phyloP scores from a whole-genome alignment of 2,329 filamentous ascomycete genomes.

The Trichophaea hybrida region DNA sequence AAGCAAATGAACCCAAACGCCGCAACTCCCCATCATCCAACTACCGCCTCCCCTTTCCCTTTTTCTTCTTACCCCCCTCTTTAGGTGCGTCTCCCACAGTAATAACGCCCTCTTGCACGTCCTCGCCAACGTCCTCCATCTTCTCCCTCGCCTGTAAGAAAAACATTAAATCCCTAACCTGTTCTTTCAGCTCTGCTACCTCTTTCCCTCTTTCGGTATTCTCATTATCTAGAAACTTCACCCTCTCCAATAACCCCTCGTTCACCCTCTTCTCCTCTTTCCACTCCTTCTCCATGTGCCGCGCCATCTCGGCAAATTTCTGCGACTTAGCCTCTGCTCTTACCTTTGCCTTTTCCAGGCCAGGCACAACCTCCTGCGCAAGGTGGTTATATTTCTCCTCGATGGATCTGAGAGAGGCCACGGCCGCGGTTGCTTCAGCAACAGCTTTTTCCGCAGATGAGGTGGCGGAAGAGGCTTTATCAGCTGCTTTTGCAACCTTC shows the following conservation, averaged over 20 bases:
- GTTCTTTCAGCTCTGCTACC: slow-evolving; percentile 62
- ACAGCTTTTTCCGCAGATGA: slow-evolving; percentile 50
- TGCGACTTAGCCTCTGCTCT: slow-evolving; percentile 53
- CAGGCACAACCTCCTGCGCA: slow-evolving; percentile 43
- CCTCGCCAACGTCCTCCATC: slow-evolving; percentile 56
- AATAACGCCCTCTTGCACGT: slow-evolving; percentile 59
- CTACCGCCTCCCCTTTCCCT: slow-evolving; percentile 39
- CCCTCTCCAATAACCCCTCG: slow-evolving; percentile 66
- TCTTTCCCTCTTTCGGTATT: slow-evolving; percentile 44
- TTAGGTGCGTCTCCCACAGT: slow-evolving; percentile 44
- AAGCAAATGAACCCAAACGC: too few relatives aligned
- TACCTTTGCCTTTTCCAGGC: slow-evolving; percentile 57
- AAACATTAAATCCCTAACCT: slow-evolving; percentile 75
- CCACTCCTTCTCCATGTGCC: slow-evolving; percentile 58
- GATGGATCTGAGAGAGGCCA: slow-evolving; percentile 40
- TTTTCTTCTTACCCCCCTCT: slow-evolving; percentile 31
- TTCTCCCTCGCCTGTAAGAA: slow-evolving; percentile 77
- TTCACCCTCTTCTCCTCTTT: slow-evolving; percentile 79
- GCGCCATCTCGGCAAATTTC: slow-evolving; percentile 61
- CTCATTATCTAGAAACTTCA: slow-evolving; percentile 52
- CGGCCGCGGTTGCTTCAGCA: slow-evolving; percentile 37
- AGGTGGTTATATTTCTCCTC: slow-evolving; percentile 42
- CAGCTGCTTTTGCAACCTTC: slow-evolving; percentile 70
- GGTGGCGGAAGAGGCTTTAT: slow-evolving; percentile 68
- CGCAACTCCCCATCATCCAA: too few relatives aligned